Conservation (phyloP, 148 eudicot genomes). For the Vaccinium darrowii region DNA sequence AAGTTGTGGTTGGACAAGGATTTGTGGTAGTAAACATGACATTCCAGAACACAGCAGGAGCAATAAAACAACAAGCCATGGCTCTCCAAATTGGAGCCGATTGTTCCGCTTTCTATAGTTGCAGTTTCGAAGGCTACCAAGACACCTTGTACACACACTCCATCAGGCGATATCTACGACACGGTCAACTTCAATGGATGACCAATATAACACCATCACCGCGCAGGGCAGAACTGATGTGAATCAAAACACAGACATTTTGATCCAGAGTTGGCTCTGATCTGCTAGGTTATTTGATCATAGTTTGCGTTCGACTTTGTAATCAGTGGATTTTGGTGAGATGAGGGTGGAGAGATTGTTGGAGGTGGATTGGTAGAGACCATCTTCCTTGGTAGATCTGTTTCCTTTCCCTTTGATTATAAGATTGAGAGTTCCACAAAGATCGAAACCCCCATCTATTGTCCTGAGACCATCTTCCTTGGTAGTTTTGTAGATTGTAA, state of each 20-base stretch:
- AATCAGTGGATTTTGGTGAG: too few relatives aligned
- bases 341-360: too few relatives aligned
- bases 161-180: conserved; percentile 65
- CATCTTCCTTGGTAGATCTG: too few relatives aligned
- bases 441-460: too few relatives aligned
- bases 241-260: conserved; percentile 57
- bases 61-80: conserved; percentile 61
- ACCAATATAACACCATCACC: conserved; percentile 56
- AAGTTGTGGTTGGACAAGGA: conserved; percentile 80
- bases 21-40: conserved; percentile 84
- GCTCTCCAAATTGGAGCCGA: conserved; percentile 82
- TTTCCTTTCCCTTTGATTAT: too few relatives aligned
- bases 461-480: too few relatives aligned
- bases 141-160: conserved; percentile 88
- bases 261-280: conserved; percentile 41
- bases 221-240: conserved; percentile 86
- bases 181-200: conserved; percentile 64
- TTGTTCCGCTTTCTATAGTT: conserved; percentile 64
- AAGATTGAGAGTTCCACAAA: too few relatives aligned
- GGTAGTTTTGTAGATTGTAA: too few relatives aligned
- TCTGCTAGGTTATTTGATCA: too few relatives aligned
- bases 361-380: too few relatives aligned
- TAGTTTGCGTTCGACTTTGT: too few relatives aligned
- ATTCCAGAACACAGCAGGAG: conserved; percentile 76
- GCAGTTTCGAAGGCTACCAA: conserved; percentile 86